A percentile compares a stretch with the other conserved stretches of the same genome.
Conservation (phyloP, 306 rosid species). For the Urtica urens region DNA sequence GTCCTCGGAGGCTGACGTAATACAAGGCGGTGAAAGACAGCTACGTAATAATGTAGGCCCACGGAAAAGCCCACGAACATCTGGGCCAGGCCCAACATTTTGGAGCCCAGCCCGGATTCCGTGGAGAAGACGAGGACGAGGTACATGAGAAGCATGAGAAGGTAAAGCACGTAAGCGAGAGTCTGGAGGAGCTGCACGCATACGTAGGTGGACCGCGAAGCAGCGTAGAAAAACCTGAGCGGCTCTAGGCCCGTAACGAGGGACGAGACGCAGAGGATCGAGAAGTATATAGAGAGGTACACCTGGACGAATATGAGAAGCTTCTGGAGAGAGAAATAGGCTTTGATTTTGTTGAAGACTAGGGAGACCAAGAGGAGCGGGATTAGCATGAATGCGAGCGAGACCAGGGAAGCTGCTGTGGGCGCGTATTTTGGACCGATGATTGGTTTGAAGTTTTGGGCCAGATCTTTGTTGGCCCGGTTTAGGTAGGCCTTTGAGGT, state of each 20-base stretch:
- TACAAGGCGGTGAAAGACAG: slow-evolving; percentile 82
- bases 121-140: slow-evolving; percentile 69
- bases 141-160: slow-evolving; percentile 62
- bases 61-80: slow-evolving; percentile 53
- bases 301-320: slow-evolving; percentile 82
- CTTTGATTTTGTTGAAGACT: slow-evolving; percentile 61
- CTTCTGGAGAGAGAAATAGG: slow-evolving; percentile 85
- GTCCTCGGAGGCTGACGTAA: slow-evolving; percentile 65
- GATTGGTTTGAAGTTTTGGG: slow-evolving; percentile 62
- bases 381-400: slow-evolving; percentile 47
- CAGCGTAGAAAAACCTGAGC: slow-evolving; percentile 65
- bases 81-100: slow-evolving; percentile 67
- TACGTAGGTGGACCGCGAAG: slow-evolving; percentile 68
- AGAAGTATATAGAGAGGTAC: slow-evolving; percentile 75
- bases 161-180: slow-evolving; percentile 60
- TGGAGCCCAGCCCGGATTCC: slow-evolving; percentile 47
- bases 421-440: slow-evolving; percentile 85
- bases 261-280: slow-evolving; percentile 54
- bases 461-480: slow-evolving; percentile 61
- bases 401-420: slow-evolving; percentile 49
- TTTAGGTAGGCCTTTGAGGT: slow-evolving; percentile 56
- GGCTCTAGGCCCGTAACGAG: slow-evolving; percentile 73
- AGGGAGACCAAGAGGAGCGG: slow-evolving; percentile 71
- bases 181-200: slow-evolving; percentile 69
- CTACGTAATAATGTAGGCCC: slow-evolving; percentile 74